Conservation (phyloP, 306 rosid genomes). For the Coriaria nepalensis region DNA sequence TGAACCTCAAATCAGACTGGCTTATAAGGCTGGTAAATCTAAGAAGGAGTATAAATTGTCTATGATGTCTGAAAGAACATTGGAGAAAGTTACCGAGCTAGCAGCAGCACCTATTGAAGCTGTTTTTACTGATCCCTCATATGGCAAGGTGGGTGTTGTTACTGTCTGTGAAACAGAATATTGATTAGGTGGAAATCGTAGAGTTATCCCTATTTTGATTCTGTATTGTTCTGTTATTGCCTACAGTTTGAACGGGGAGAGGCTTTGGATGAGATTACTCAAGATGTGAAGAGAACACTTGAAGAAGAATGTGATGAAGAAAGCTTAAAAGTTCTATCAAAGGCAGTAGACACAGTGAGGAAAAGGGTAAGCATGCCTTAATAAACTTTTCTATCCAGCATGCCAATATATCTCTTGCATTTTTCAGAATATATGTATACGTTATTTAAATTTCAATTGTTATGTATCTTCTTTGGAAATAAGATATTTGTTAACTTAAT, state of each 20-base stretch:
- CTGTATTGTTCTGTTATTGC: conserved; percentile 12
- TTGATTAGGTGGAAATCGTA: too few species aligned
- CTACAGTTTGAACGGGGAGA: conserved; percentile 90
- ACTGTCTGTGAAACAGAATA: conserved; percentile 1
- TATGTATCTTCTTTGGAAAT: conserved; percentile 10
- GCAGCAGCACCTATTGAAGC: conserved; percentile 76
- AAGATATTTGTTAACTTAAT: conserved; percentile 13
- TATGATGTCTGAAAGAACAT: conserved; percentile 57
- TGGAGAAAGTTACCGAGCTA: conserved; percentile 56
- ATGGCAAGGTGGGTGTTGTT: conserved; percentile 61
- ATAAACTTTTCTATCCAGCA: conserved; percentile 11
- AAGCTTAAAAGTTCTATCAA: conserved; percentile 60
- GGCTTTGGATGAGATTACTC: conserved; percentile 71
- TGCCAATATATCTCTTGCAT: too few species aligned
- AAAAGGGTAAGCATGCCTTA: conserved; percentile 46
- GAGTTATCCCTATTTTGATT: conserved; percentile 10
- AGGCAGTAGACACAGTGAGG: conserved; percentile 89
- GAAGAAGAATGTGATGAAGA: conserved; percentile 90
- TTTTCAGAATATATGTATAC: too few species aligned
- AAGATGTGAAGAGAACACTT: conserved; percentile 62
- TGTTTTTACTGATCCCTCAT: conserved; percentile 80
- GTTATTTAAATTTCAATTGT: conserved; percentile 4
- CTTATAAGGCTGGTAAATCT: conserved; percentile 77
- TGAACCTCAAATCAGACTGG: conserved; percentile 86
- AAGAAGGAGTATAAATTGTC: conserved; percentile 85